Evolutionary conservation across 805 yeast genomes (phyloP).

Genomic region (Hanseniaspora lindneri): DNA sequence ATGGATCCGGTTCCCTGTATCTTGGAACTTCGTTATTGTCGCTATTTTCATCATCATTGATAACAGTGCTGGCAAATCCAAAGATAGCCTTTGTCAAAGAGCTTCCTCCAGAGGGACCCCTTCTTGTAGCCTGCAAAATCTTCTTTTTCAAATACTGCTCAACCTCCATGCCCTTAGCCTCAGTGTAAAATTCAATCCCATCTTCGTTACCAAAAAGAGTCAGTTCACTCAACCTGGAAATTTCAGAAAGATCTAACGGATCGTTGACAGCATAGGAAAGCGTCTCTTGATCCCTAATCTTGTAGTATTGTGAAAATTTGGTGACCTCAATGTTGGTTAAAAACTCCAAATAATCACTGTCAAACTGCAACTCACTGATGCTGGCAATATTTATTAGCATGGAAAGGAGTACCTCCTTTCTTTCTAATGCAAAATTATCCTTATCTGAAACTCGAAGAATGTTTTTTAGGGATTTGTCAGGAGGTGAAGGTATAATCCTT

Average conservation of each 20-base stretch:
- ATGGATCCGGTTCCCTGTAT: slow-evolving; percentile 66
- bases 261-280: slow-evolving; percentile 41
- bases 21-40: slow-evolving; percentile 31
- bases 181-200: slow-evolving; percentile 19
- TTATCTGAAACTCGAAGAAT: slow-evolving; percentile 75
- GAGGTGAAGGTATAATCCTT: slow-evolving; percentile 84
- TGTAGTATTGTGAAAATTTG: slow-evolving; percentile 55
- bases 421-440: slow-evolving; percentile 32
- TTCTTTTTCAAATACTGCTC: slow-evolving; percentile 14
- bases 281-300: slow-evolving; percentile 51
- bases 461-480: slow-evolving; percentile 87
- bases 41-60: slow-evolving; percentile 4
- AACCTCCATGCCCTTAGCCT: slow-evolving; percentile 12
- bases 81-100: slow-evolving; percentile 25
- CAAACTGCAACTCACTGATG: slow-evolving; percentile 47
- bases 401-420: slow-evolving; percentile 23
- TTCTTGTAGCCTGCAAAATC: slow-evolving; percentile 1
- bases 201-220: slow-evolving; percentile 28
- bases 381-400: slow-evolving; percentile 68
- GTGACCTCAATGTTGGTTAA: slow-evolving; percentile 43
- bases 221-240: slow-evolving; percentile 26
- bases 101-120: slow-evolving; percentile 19
- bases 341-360: slow-evolving; percentile 67
- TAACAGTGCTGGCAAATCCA: slow-evolving; percentile 24
- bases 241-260: slow-evolving; percentile 32